A percentile compares a stretch with the other conserved stretches of the same genome.
Evolutionary conservation across 129 eudicot genomes (phyloP).

Genomic region (Rutidosis leptorrhynchoides): DNA sequence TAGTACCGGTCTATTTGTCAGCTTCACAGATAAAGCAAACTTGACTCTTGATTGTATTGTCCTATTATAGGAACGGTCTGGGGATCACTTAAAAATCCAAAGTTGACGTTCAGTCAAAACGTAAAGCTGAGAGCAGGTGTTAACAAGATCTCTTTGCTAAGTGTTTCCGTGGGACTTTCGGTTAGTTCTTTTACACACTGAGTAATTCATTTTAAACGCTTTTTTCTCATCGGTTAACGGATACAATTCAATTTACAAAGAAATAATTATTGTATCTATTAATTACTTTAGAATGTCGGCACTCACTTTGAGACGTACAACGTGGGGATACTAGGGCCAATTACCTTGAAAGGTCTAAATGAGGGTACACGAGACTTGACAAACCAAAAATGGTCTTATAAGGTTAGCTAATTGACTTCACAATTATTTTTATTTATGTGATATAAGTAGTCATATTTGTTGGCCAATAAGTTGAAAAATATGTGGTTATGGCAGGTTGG

Average conservation of each 20-base stretch:
- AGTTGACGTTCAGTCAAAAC: slow-evolving; percentile 46
- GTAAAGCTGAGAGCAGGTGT: slow-evolving; percentile 63
- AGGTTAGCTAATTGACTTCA: slow-evolving; percentile 40
- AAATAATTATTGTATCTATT: slow-evolving; percentile 5
- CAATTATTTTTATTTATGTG: too few species aligned
- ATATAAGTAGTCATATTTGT: not conserved
- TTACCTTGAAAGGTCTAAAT: slow-evolving; percentile 66
- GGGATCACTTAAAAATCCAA: slow-evolving; percentile 61
- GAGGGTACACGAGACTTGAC: slow-evolving; percentile 80
- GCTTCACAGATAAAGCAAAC: slow-evolving; percentile 1
- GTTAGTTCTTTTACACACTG: slow-evolving; percentile 41
- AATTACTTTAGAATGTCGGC: slow-evolving; percentile 69
- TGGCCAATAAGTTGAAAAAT: slow-evolving; percentile 1
- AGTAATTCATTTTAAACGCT: slow-evolving; percentile 1
- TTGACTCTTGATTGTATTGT: slow-evolving; percentile 13
- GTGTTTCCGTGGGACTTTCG: slow-evolving; percentile 79
- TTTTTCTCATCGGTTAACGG: slow-evolving; percentile 1
- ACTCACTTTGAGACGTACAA: slow-evolving; percentile 69
- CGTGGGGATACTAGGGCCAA: slow-evolving; percentile 86
- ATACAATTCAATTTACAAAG: not conserved
- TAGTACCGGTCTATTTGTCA: not conserved
- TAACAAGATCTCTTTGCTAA: slow-evolving; percentile 76
- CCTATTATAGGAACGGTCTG: slow-evolving; percentile 53
- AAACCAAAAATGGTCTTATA: slow-evolving; percentile 74
- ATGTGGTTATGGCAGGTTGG: slow-evolving; percentile 51